These are phyloP conservation scores for Saturnispora ahearnii DNA, from an alignment of 805 yeast genomes.

Conservation along the genomic window DNA sequence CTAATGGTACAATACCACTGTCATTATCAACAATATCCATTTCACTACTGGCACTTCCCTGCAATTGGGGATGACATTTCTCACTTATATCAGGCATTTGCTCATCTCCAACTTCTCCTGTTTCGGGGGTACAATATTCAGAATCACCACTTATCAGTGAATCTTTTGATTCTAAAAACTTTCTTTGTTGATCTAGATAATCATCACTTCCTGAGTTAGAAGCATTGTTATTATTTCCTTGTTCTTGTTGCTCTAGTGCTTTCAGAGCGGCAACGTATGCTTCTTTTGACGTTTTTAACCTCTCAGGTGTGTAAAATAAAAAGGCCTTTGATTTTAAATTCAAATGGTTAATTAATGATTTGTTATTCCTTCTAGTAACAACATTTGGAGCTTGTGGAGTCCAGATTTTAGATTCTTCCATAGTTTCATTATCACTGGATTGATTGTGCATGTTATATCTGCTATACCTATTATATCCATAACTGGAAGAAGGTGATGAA, in stretches of 20 bases:
- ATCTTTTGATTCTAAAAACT: not conserved
- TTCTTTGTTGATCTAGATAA: not conserved
- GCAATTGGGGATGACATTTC: not conserved
- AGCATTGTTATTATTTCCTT: not conserved
- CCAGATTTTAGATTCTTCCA: conserved; percentile 4
- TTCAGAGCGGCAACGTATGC: not conserved
- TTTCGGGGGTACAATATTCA: too few relatives aligned
- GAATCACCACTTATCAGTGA: too few relatives aligned
- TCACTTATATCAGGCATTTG: not conserved
- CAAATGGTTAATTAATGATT: conserved; percentile 1
- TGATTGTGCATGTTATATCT: not conserved
- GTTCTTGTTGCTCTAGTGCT: not conserved
- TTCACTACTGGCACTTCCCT: not conserved
- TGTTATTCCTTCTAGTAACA: not conserved
- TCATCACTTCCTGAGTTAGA: not conserved
- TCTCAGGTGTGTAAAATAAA: conserved; percentile 4
- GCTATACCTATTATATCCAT: conserved; percentile 1
- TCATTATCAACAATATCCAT: not conserved
- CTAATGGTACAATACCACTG: not conserved
- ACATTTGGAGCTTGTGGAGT: conserved; percentile 6
- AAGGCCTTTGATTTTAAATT: conserved; percentile 1
- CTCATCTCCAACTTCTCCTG: not conserved
- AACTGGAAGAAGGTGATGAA: not conserved
- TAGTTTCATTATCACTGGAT: not conserved
- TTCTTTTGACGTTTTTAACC: not conserved